These are phyloP conservation scores for Helotiales sp. DNA, from an alignment of 2,329 filamentous ascomycete species.

Conservation along the genomic window DNA sequence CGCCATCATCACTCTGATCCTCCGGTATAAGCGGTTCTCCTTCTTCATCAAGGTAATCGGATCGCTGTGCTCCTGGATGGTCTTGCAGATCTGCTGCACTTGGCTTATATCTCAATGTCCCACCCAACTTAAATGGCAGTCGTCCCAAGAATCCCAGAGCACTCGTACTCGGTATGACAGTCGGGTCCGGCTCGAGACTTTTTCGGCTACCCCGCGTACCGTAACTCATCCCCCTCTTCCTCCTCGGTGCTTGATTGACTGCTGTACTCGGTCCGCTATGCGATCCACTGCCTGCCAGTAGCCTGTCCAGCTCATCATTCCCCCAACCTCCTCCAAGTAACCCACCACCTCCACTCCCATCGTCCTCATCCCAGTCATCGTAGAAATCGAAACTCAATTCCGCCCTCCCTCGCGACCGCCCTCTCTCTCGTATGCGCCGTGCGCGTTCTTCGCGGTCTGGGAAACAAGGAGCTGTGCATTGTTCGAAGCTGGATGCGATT, in stretches of 20 bases:
- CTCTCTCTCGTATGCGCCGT: constrained; percentile 69
- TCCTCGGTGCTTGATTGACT: constrained; percentile 65
- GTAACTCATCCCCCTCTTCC: constrained; percentile 88
- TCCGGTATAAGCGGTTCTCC: constrained; percentile 72
- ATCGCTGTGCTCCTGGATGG: constrained; percentile 65
- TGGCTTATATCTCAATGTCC: constrained; percentile 84
- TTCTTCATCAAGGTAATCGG: constrained; percentile 56
- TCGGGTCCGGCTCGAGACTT: constrained; percentile 70
- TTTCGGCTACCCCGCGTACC: constrained; percentile 69
- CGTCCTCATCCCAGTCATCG: constrained; percentile 84
- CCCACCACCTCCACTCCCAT: constrained; percentile 57
- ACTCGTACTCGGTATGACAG: constrained; percentile 86
- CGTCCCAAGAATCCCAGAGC: constrained; percentile 84
- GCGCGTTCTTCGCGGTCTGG: constrained; percentile 76
- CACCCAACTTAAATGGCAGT: constrained; percentile 84
- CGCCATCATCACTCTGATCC: constrained; percentile 38
- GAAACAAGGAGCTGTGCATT: constrained; percentile 73
- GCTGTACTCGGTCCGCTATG: constrained; percentile 49
- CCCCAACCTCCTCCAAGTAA: constrained; percentile 73
- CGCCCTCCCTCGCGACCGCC: constrained; percentile 63
- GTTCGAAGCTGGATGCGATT: constrained; percentile 69
- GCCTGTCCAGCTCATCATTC: constrained; percentile 81
- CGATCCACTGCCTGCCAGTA: constrained; percentile 72
- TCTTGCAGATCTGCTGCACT: constrained; percentile 91
- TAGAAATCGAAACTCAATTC: constrained; percentile 97